Conservation (phyloP, 2,329 filamentous ascomycete species). For the Aspergillus japonicus region DNA sequence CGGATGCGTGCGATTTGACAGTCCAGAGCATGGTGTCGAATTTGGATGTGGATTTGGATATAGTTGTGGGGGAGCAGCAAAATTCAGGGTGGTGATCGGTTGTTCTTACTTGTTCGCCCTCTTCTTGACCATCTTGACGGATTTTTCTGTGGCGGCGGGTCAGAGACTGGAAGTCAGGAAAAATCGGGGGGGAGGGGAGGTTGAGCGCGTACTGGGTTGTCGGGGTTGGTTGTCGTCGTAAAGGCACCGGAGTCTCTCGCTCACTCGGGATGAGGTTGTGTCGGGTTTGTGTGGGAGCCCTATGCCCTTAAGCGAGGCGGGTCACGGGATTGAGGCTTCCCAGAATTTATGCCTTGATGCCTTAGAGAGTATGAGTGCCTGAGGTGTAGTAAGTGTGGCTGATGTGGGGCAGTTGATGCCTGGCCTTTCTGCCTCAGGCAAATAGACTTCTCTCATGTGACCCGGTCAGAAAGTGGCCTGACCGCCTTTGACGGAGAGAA, state of each 20-base stretch:
- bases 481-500: conserved; percentile 10
- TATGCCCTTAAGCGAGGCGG: conserved; percentile 41
- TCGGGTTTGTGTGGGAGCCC: conserved; percentile 39
- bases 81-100: conserved; percentile 28
- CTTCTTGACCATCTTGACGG: conserved; percentile 73
- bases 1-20: not conserved
- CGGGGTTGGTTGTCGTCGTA: conserved; percentile 40
- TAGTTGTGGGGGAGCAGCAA: conserved; percentile 26
- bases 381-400: conserved; percentile 4
- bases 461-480: conserved; percentile 10
- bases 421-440: not conserved
- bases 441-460: conserved; percentile 13
- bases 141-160: conserved; percentile 41
- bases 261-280: conserved; percentile 34
- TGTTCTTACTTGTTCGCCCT: conserved; percentile 67
- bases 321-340: conserved; percentile 24
- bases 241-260: conserved; percentile 36
- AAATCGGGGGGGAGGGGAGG: conserved; percentile 19
- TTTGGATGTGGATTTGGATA: not conserved
- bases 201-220: conserved; percentile 40
- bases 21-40: not conserved
- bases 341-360: not conserved
- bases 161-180: conserved; percentile 28
- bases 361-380: not conserved
- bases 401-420: not conserved